Conservation (phyloP, 805 yeast genomes). For the Yamadazyma philogaea region DNA sequence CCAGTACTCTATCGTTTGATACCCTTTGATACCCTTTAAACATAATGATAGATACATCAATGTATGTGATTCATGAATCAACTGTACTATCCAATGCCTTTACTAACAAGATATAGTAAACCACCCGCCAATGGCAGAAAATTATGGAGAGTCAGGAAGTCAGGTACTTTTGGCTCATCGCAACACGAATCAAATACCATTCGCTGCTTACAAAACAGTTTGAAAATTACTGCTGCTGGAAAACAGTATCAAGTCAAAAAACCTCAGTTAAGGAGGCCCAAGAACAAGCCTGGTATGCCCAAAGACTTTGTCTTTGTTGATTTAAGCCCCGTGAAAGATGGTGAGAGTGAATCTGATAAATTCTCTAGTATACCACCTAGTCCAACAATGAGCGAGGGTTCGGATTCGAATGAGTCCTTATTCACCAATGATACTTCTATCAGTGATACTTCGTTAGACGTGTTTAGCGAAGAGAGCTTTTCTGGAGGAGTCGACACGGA, state of each 20-base stretch:
- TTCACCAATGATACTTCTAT: constrained; percentile 13
- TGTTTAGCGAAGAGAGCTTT: constrained; percentile 5
- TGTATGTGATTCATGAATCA: constrained; percentile 8
- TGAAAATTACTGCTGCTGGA: constrained; percentile 40
- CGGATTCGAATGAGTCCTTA: constrained; percentile 12
- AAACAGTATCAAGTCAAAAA: constrained; percentile 32
- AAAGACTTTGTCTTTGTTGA: constrained; percentile 46
- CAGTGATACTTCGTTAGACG: constrained; percentile 11
- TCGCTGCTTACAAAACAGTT: constrained; percentile 43
- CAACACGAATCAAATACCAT: constrained; percentile 21
- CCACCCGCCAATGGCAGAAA: constrained; percentile 47
- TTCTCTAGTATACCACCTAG: constrained; percentile 9
- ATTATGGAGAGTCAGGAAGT: constrained; percentile 42
- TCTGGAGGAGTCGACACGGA: background rate
- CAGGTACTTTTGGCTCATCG: constrained; percentile 12
- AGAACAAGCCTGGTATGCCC: constrained; percentile 43
- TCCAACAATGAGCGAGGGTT: constrained; percentile 11
- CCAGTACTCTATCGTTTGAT: constrained; percentile 9
- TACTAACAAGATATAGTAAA: constrained; percentile 13
- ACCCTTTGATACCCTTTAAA: constrained; percentile 10
- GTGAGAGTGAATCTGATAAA: constrained; percentile 17
- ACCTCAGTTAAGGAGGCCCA: constrained; percentile 43
- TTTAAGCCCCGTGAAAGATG: constrained; percentile 39
- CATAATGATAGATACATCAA: constrained; percentile 13
- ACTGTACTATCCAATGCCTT: background rate